Evolutionary conservation across 192 early-diverging fungal species (phyloP).

Genomic region (Gaertneriomyces sp.): DNA sequence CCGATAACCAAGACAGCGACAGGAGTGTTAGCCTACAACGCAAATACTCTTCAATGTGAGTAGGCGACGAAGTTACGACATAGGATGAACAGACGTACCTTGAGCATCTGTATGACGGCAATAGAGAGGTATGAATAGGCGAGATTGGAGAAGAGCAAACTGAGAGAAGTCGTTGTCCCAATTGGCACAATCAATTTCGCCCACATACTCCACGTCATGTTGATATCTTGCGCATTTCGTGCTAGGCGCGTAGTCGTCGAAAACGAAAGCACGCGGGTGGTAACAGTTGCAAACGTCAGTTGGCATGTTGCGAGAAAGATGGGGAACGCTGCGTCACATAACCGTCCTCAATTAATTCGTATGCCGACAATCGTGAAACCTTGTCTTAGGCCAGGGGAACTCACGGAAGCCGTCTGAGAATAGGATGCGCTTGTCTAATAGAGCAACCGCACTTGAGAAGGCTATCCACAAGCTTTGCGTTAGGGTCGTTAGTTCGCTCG

Average conservation of each 20-base stretch:
- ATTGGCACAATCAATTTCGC: slow-evolving; percentile 40
- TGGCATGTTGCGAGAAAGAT: slow-evolving; percentile 39
- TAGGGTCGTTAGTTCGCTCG: too few relatives aligned
- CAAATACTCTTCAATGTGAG: not conserved
- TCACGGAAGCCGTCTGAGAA: slow-evolving; percentile 1
- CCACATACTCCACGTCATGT: slow-evolving; percentile 59
- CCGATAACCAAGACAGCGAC: slow-evolving; percentile 27
- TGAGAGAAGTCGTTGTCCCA: slow-evolving; percentile 25
- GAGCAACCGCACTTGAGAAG: slow-evolving; percentile 5
- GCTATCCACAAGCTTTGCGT: not conserved
- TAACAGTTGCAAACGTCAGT: slow-evolving; percentile 39
- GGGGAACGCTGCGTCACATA: slow-evolving; percentile 20
- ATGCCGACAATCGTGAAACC: too few relatives aligned
- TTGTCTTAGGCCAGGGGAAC: not conserved
- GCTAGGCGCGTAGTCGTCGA: slow-evolving; percentile 53
- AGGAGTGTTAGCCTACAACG: slow-evolving; percentile 28
- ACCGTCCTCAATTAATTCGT: too few relatives aligned
- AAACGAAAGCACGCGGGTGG: slow-evolving; percentile 53
- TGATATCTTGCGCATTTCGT: slow-evolving; percentile 51
- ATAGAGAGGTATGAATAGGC: slow-evolving; percentile 38
- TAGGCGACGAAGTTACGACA: too few relatives aligned
- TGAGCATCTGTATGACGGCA: slow-evolving; percentile 41
- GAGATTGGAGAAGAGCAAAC: slow-evolving; percentile 30
- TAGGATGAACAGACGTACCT: slow-evolving; percentile 7
- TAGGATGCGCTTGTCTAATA: slow-evolving; percentile 15